Conservation (phyloP, 1,284 basidiomycete genomes). For the Ceratobasidium theobromae region DNA sequence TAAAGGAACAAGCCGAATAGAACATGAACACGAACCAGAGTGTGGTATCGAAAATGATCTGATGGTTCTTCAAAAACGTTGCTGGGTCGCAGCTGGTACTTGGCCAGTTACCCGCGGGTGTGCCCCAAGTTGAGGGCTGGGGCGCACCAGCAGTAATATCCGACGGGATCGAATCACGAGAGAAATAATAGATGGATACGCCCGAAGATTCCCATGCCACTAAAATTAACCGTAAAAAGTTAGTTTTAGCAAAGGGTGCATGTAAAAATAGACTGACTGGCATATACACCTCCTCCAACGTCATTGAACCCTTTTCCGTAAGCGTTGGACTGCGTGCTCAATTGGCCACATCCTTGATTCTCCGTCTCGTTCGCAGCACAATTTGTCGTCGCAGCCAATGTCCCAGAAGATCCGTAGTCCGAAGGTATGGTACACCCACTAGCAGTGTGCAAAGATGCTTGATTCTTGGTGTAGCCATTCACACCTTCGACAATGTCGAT, state of each 20-base stretch:
- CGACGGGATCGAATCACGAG: conserved; percentile 64
- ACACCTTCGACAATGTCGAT: conserved; percentile 55
- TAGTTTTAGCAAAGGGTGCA: not conserved
- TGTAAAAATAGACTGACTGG: conserved; percentile 40
- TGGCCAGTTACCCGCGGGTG: conserved; percentile 72
- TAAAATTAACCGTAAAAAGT: conserved; percentile 38
- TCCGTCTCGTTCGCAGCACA: conserved; percentile 22
- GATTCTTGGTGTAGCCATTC: conserved; percentile 2
- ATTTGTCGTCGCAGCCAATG: conserved; percentile 44
- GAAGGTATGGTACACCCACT: conserved; percentile 45
- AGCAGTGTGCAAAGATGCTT: conserved; percentile 20
- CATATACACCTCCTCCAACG: conserved; percentile 48
- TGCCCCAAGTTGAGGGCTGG: conserved; percentile 70
- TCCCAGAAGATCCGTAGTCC: conserved; percentile 57
- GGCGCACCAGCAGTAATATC: conserved; percentile 72
- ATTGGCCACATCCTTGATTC: conserved; percentile 42
- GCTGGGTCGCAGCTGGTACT: conserved; percentile 70
- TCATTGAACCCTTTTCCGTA: conserved; percentile 47
- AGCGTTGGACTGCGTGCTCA: conserved; percentile 34
- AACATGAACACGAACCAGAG: conserved; percentile 57
- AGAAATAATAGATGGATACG: conserved; percentile 78
- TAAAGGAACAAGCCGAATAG: conserved; percentile 38
- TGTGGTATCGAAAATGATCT: conserved; percentile 78
- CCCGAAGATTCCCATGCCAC: conserved; percentile 74
- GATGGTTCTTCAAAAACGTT: conserved; percentile 72